Conservation (phyloP, 2,329 filamentous ascomycete species). For the Curvularia sp. region DNA sequence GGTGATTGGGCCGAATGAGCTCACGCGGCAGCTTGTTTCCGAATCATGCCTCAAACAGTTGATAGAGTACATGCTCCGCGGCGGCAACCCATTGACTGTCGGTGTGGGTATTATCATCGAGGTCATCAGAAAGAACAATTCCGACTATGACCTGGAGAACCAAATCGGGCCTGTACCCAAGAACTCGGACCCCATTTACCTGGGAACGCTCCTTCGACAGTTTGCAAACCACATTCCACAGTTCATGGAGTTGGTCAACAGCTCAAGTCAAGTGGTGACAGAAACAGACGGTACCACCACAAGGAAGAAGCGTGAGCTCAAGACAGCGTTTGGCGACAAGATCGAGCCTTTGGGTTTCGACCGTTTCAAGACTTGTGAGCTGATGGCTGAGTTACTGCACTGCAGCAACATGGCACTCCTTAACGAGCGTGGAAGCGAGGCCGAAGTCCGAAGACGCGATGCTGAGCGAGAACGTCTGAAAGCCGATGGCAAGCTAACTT, state of each 20-base stretch:
- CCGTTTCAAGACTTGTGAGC: constrained; percentile 96
- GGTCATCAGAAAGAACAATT: constrained; percentile 99
- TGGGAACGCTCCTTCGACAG: constrained; percentile 85
- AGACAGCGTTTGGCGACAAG: constrained; percentile 86
- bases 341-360: constrained; percentile 97
- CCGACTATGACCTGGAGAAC: constrained; percentile 95
- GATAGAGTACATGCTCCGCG: constrained; percentile 89
- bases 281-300: constrained; percentile 65
- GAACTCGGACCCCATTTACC: constrained; percentile 94
- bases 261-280: constrained; percentile 66
- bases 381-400: constrained; percentile 96
- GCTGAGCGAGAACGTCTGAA: constrained; percentile 80
- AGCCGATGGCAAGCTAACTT: constrained; percentile 75
- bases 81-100: constrained; percentile 92
- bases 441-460: constrained; percentile 81
- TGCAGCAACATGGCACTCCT: constrained; percentile 98
- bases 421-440: constrained; percentile 89
- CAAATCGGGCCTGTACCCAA: constrained; percentile 78
- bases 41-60: constrained; percentile 81
- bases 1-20: constrained; percentile 97
- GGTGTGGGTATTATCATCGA: constrained; percentile 98
- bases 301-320: constrained; percentile 75
- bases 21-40: constrained; percentile 93
- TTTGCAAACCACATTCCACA: constrained; percentile 92
- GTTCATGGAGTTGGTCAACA: constrained; percentile 90